These are phyloP conservation scores for Calocybe cyanea DNA, from an alignment of 768 basidiomycete species.

Conservation along the genomic window DNA sequence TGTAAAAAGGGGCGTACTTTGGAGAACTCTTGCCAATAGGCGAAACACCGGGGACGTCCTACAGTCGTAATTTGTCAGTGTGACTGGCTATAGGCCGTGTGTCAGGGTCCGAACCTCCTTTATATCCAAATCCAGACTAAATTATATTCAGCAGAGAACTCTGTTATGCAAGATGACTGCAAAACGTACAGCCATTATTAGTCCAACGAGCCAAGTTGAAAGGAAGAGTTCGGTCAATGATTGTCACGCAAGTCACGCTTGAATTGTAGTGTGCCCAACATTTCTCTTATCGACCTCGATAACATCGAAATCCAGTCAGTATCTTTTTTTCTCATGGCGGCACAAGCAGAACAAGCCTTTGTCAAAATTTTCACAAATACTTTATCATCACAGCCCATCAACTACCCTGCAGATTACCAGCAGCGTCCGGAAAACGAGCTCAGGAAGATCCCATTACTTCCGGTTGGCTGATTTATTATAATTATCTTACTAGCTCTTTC, in stretches of 20 bases:
- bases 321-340: conserved; percentile 27
- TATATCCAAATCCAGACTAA: conserved; percentile 46
- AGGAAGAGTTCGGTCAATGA: too few relatives aligned
- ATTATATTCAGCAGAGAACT: neutral
- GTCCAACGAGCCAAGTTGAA: too few relatives aligned
- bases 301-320: too few relatives aligned
- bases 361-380: conserved; percentile 63
- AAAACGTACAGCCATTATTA: conserved; percentile 35
- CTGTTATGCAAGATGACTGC: neutral
- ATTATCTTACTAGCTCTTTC: conserved; percentile 3
- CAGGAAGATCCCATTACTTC: conserved; percentile 66
- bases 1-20: conserved; percentile 38
- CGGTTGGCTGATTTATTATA: conserved; percentile 36
- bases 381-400: conserved; percentile 62
- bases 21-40: conserved; percentile 89
- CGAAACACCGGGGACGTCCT: conserved; percentile 87
- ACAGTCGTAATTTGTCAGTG: conserved; percentile 1
- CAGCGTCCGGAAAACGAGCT: conserved; percentile 63
- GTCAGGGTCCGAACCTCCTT: conserved; percentile 33
- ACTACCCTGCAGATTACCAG: conserved; percentile 72
- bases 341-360: conserved; percentile 64
- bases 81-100: neutral
- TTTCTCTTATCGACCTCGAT: too few relatives aligned
- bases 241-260: too few relatives aligned
- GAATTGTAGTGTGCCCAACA: too few relatives aligned